These are phyloP conservation scores for Plasmodium fragile DNA, from an alignment of 169 alveolate genomes.

Conservation along the genomic window DNA sequence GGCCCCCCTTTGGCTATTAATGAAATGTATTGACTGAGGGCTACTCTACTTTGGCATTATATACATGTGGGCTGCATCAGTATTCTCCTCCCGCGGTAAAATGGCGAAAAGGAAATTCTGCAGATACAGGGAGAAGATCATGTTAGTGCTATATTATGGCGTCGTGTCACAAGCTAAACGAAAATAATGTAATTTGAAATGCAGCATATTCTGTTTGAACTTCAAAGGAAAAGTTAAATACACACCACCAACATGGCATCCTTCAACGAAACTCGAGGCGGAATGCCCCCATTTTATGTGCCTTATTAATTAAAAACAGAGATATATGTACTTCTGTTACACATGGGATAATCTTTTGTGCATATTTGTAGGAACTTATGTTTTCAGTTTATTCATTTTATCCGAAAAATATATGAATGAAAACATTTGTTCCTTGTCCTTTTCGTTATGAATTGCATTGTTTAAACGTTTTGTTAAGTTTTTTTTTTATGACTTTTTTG, in stretches of 20 bases:
- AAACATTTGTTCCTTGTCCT: neutral
- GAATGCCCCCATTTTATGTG: neutral
- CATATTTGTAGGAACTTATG: neutral
- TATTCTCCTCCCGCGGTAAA: neutral
- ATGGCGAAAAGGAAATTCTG: neutral
- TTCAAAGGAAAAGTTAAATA: neutral
- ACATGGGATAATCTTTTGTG: neutral
- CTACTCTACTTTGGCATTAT: neutral
- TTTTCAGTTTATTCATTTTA: neutral
- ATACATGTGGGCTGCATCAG: neutral
- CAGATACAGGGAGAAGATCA: neutral
- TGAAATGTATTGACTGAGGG: neutral
- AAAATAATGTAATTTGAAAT: neutral
- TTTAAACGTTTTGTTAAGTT: constrained; percentile 32
- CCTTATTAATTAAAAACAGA: neutral
- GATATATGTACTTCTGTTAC: neutral
- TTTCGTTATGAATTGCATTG: constrained; percentile 26
- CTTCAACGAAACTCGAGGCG: neutral
- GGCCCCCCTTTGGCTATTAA: neutral
- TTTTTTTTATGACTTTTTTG: constrained; percentile 2
- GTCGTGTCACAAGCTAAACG: neutral
- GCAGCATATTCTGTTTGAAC: neutral
- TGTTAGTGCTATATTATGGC: neutral
- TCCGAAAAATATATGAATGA: constrained; percentile 16
- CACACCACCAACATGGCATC: neutral